Evolutionary conservation across 345 rosid genomes (phyloP).

Genomic region (Salix udensis): DNA sequence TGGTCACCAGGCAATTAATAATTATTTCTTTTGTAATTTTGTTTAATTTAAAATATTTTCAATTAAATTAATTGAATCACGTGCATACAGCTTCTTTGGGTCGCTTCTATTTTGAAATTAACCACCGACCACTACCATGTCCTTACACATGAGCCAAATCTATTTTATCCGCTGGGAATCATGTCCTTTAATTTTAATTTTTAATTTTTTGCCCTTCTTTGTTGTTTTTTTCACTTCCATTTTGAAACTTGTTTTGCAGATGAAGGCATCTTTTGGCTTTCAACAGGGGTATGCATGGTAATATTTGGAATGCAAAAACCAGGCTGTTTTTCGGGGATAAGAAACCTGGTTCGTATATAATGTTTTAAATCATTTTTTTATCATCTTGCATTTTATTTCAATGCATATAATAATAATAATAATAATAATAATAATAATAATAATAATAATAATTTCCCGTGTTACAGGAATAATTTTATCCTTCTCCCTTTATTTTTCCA

Average conservation of each 20-base stretch:
- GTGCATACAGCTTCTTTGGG: slow-evolving; percentile 13
- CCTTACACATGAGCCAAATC: slow-evolving; percentile 14
- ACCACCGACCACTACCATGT: slow-evolving; percentile 37
- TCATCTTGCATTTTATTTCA: no score
- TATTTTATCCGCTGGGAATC: background rate
- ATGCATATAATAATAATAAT: no score
- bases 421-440: no score
- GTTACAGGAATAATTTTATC: no score
- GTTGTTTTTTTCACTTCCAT: background rate
- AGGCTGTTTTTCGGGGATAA: no score
- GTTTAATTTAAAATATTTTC: background rate
- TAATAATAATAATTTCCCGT: no score
- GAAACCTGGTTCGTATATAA: no score
- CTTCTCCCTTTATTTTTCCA: no score
- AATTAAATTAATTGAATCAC: slow-evolving; percentile 12
- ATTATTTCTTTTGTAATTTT: background rate
- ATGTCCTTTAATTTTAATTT: background rate
- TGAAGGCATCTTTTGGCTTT: no score
- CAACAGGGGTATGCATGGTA: no score
- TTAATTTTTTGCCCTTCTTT: background rate
- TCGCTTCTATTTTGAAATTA: slow-evolving; percentile 2
- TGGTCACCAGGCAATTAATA: background rate
- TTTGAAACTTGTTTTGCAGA: background rate
- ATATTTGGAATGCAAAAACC: no score
- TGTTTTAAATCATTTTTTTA: no score